phyloP scores from a whole-genome alignment of 1,284 basidiomycete genomes.

The Exobasidium cylindrosporum region DNA sequence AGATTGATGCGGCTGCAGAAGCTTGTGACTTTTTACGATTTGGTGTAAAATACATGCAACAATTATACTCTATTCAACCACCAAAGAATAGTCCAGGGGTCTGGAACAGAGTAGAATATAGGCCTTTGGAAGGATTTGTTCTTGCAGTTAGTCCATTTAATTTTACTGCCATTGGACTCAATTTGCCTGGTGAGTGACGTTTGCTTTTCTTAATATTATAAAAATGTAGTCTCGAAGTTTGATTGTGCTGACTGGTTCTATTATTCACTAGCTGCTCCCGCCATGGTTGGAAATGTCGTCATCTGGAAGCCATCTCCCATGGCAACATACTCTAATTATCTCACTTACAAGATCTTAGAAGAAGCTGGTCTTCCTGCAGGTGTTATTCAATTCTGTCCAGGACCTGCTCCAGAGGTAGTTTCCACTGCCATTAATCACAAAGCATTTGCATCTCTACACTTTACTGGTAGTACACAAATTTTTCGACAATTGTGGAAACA shows the following conservation, averaged over 20 bases:
- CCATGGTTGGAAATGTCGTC: conserved; percentile 88
- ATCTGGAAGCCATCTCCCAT: conserved; percentile 98
- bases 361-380: conserved; percentile 92
- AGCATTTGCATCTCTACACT: conserved; percentile 85
- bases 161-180: conserved; percentile 61
- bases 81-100: conserved; percentile 77
- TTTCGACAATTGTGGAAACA: conserved; percentile 91
- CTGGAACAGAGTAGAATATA: conserved; percentile 97
- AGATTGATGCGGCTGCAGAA: conserved; percentile 98
- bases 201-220: no score
- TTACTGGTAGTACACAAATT: conserved; percentile 91
- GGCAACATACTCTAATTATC: conserved; percentile 91
- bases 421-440: conserved; percentile 64
- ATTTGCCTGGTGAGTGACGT: no score
- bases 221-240: no score
- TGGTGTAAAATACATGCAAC: conserved; percentile 92
- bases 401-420: conserved; percentile 47
- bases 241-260: conserved; percentile 41
- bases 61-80: conserved; percentile 87
- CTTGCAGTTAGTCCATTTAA: conserved; percentile 98
- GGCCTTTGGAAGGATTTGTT: conserved; percentile 93
- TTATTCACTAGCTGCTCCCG: conserved; percentile 71
- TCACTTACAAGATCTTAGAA: conserved; percentile 83
- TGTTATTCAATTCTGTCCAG: conserved; percentile 94
- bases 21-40: conserved; percentile 93